These are phyloP conservation scores for Uromyces viciae-fabae DNA, from an alignment of 1,284 basidiomycete species.

Conservation along the genomic window DNA sequence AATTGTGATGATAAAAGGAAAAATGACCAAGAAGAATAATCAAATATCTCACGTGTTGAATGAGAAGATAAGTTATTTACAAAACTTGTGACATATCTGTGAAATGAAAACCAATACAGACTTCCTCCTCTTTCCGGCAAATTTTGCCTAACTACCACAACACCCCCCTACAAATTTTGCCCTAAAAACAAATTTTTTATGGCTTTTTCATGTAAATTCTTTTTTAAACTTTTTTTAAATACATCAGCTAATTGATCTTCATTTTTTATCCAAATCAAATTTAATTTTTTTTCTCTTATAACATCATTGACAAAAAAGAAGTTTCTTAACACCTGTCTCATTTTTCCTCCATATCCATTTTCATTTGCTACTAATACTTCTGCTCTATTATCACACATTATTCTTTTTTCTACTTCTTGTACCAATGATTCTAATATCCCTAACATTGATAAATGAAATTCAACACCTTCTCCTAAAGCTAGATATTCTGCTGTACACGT, in stretches of 20 bases:
- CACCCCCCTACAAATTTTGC: too few relatives aligned
- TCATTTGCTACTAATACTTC: not conserved
- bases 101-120: too few relatives aligned
- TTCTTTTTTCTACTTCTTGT: not conserved
- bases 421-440: not conserved
- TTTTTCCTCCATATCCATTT: not conserved
- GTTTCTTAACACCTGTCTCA: not conserved
- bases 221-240: too few relatives aligned
- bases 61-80: too few relatives aligned
- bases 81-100: too few relatives aligned
- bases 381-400: conserved; percentile 12
- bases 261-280: not conserved
- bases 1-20: too few relatives aligned
- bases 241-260: not conserved
- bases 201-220: too few relatives aligned
- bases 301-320: conserved; percentile 16
- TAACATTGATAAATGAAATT: not conserved
- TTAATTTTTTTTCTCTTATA: not conserved
- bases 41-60: too few relatives aligned
- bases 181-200: too few relatives aligned
- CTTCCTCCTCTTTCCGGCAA: too few relatives aligned
- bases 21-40: too few relatives aligned
- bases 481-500: conserved; percentile 15
- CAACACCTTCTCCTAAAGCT: not conserved
- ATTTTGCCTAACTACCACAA: too few relatives aligned